Conservation (phyloP, 306 rosid genomes). For the Comarum palustre region DNA sequence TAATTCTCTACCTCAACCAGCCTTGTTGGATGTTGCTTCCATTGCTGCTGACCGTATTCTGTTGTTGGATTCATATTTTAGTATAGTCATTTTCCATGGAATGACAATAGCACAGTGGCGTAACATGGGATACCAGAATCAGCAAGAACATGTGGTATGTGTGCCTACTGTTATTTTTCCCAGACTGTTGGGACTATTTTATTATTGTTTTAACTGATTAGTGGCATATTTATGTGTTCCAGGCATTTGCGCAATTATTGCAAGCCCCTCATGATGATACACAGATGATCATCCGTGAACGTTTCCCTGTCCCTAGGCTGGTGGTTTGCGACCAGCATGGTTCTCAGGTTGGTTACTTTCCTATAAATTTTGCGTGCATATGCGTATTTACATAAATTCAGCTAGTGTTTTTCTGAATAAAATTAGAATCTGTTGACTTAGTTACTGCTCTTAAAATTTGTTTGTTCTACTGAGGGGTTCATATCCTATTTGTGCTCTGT, state of each 20-base stretch:
- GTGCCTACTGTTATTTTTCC: slow-evolving; percentile 13
- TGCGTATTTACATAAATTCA: neutral
- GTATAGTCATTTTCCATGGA: slow-evolving; percentile 93
- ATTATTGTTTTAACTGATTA: neutral
- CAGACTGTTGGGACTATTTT: neutral
- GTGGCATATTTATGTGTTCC: slow-evolving; percentile 14
- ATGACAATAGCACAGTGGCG: slow-evolving; percentile 99
- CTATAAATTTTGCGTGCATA: slow-evolving; percentile 1
- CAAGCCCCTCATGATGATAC: slow-evolving; percentile 82
- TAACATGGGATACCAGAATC: slow-evolving; percentile 89
- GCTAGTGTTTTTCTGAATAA: neutral
- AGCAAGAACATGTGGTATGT: slow-evolving; percentile 76
- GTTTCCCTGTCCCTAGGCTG: slow-evolving; percentile 94
- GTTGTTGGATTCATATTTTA: slow-evolving; percentile 85
- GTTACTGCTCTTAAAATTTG: neutral
- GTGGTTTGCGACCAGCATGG: slow-evolving; percentile 99
- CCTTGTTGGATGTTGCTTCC: slow-evolving; percentile 89
- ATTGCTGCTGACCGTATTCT: slow-evolving; percentile 85
- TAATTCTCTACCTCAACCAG: slow-evolving; percentile 83
- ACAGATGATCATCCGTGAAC: slow-evolving; percentile 54
- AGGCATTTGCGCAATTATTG: slow-evolving; percentile 89
- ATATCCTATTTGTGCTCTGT: slow-evolving; percentile 27
- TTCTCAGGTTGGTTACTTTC: slow-evolving; percentile 69
- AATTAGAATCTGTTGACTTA: neutral
- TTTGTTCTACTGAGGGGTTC: neutral